These are phyloP conservation scores for Sarocladium brachiariae DNA, from an alignment of 2,329 filamentous ascomycete genomes.

Conservation along the genomic window DNA sequence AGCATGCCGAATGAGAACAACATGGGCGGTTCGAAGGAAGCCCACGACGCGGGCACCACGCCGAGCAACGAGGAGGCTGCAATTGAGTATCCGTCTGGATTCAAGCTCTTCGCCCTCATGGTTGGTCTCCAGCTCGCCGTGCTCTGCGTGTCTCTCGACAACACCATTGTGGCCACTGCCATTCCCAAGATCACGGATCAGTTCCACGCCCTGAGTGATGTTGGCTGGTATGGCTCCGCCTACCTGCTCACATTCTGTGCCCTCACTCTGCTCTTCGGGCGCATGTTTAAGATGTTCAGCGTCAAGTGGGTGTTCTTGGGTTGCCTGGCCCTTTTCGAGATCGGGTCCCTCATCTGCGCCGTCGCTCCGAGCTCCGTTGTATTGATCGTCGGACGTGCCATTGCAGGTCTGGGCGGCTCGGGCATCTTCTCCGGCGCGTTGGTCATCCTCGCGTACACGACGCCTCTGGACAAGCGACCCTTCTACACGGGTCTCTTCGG, in stretches of 20 bases:
- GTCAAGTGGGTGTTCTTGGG: too few species aligned
- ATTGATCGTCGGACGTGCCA: slow-evolving; percentile 15
- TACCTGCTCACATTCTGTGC: slow-evolving; percentile 1
- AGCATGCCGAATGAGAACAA: too few species aligned
- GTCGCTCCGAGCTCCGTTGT: slow-evolving; percentile 13
- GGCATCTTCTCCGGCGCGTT: slow-evolving; percentile 13
- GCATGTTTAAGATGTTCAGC: slow-evolving; percentile 14
- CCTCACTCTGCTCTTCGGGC: neutral
- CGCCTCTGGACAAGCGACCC: slow-evolving; percentile 19
- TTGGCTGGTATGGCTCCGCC: slow-evolving; percentile 7
- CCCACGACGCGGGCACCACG: neutral
- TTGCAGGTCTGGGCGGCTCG: slow-evolving; percentile 13
- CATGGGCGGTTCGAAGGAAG: too few species aligned
- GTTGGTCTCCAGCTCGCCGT: neutral
- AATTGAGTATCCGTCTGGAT: neutral
- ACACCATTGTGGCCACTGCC: slow-evolving; percentile 21
- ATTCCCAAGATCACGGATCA: slow-evolving; percentile 11
- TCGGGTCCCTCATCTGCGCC: slow-evolving; percentile 12
- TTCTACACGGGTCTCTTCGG: slow-evolving; percentile 30
- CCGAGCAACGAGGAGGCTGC: neutral
- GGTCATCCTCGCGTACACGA: slow-evolving; percentile 9
- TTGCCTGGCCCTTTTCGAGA: too few species aligned
- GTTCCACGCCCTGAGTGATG: slow-evolving; percentile 10
- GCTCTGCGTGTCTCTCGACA: slow-evolving; percentile 3
- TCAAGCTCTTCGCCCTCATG: neutral